phyloP scores from a whole-genome alignment of 2,329 filamentous ascomycete genomes.

The Penicillium sp. region DNA sequence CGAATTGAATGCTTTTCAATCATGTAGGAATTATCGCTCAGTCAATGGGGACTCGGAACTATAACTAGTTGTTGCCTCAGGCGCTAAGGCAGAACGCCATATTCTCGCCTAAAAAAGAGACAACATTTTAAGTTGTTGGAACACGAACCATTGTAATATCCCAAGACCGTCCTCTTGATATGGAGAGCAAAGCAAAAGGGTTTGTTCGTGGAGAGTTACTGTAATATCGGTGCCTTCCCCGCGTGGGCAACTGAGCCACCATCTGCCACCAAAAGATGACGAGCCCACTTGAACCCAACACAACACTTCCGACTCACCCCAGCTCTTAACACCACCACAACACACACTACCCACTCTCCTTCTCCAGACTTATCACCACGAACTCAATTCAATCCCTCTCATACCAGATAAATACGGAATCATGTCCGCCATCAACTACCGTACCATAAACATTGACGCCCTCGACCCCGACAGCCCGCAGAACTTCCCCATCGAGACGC shows the following conservation, averaged over 20 bases:
- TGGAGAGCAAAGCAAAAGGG: too few species aligned
- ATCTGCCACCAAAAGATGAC: not conserved
- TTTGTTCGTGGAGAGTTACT: not conserved
- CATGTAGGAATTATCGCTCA: not conserved
- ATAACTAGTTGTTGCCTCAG: conserved; percentile 1
- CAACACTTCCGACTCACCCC: not conserved
- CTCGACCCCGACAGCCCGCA: conserved; percentile 85
- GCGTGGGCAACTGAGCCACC: conserved; percentile 4
- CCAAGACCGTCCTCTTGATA: not conserved
- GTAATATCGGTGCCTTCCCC: conserved; percentile 15
- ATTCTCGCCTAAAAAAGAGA: conserved; percentile 18
- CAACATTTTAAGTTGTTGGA: not conserved
- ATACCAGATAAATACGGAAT: not conserved
- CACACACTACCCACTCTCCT: not conserved
- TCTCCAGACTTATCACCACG: not conserved
- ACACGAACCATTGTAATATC: not conserved
- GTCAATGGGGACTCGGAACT: not conserved
- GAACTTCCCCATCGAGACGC: conserved; percentile 88
- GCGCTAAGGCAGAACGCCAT: not conserved
- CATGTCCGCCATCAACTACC: conserved; percentile 65
- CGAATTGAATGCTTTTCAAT: not conserved
- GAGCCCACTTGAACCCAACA: conserved; percentile 7
- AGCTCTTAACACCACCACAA: conserved; percentile 12
- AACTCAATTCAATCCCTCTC: not conserved
- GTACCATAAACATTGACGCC: conserved; percentile 93